Evolutionary conservation across 495 filamentous ascomycete species (phyloP), one percentile per base, ranked within the genome.

Genomic region (Bacidia gigantensis): DNA sequence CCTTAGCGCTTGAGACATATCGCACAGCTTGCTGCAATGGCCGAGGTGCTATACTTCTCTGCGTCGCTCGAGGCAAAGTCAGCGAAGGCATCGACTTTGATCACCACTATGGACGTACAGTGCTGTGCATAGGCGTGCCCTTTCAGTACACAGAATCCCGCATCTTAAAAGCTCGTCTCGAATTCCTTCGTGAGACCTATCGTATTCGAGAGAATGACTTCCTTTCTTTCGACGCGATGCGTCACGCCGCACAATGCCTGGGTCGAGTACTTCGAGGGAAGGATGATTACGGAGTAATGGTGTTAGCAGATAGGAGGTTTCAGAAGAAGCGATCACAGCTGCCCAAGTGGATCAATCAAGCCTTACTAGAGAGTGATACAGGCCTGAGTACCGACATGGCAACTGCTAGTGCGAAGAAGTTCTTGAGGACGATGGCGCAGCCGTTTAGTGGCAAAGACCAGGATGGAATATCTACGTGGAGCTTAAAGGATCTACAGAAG

Each of bases 131-230:
- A 53, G 92, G 93, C 57, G 89, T 96, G 2, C 93, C 93, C 0
- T 99, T 96, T 72, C 93, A 99, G 65, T 99, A 99, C 69, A 99
- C 93, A 11, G 90, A 97, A 63, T 96, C 90, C 1, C 81, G 92
- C 26, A 97, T 99, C 54, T 74, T 99, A 26, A 97, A 96, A 69
- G 93, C 93, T 1, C 80, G 93, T 5, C 80, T 99, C 18, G 87
- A 97, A 64, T 99, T 99, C 65, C 71, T 99, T 10, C 79, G 93
- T 40, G 93, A 99, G 65, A 96, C 84, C 14, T 99, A 96, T 70
- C 84, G 89, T 42, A 99, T 99, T 65, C 78, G 87, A 41, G 93
- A 97, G 66, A 95, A 93, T 60, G 93, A 99, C 62, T 99, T 99
- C 64, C 69, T 99, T 1, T 97, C 93, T 32, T 99, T 97, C 77